Evolutionary conservation across 139 green algal species (phyloP).

Genomic region (Trebouxia sp.): DNA sequence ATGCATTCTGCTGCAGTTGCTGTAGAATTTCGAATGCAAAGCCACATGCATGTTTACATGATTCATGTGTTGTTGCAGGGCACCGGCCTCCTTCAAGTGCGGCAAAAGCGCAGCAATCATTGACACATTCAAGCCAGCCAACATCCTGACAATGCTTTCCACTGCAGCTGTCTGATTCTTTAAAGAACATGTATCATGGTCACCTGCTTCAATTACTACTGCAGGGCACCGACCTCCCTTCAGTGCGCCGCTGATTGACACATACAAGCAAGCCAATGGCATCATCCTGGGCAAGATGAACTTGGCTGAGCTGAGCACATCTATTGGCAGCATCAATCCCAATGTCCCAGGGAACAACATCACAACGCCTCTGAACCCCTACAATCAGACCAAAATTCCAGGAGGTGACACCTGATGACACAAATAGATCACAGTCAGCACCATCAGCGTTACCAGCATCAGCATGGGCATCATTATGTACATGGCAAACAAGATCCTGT

Average conservation of each 20-base stretch:
- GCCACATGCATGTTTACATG: too few species aligned
- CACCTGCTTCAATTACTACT: not conserved
- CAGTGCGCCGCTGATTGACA: constrained; percentile 13
- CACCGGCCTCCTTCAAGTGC: too few species aligned
- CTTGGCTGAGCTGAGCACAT: not conserved
- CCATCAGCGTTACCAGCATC: too few species aligned
- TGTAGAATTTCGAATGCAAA: too few species aligned
- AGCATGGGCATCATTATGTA: too few species aligned
- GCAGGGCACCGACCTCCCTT: not conserved
- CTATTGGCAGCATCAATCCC: not conserved
- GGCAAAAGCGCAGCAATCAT: not conserved
- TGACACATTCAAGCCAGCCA: not conserved
- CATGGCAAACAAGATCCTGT: too few species aligned
- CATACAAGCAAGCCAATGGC: constrained; percentile 21
- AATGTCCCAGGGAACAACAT: constrained; percentile 11
- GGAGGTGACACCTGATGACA: not conserved
- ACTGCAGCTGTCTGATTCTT: too few species aligned
- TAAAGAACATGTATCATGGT: not conserved
- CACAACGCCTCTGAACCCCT: constrained; percentile 1
- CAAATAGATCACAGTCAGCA: not conserved
- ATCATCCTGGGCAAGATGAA: constrained; percentile 32
- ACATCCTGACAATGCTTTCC: too few species aligned
- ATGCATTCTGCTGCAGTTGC: too few species aligned
- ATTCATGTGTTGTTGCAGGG: too few species aligned
- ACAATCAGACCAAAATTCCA: constrained; percentile 1